These are phyloP conservation scores for Cercospora beticola DNA, from an alignment of 2,329 filamentous ascomycete genomes.

Conservation along the genomic window DNA sequence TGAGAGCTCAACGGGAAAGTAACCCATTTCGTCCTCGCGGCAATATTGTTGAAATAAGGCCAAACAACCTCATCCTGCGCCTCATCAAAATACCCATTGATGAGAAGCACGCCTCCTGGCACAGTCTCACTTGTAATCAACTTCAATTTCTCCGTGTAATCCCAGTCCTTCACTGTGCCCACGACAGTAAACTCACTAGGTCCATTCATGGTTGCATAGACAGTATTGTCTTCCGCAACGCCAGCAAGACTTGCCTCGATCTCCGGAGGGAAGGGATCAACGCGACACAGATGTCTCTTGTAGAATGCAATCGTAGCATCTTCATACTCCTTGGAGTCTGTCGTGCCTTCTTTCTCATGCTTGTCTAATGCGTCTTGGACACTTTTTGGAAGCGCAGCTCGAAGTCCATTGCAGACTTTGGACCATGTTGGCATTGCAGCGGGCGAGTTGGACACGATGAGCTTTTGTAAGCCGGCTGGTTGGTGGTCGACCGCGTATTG, in stretches of 20 bases:
- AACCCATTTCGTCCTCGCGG: constrained; percentile 44
- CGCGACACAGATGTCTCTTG: constrained; percentile 33
- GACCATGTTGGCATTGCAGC: constrained; percentile 36
- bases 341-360: constrained; percentile 34
- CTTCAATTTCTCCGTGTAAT: constrained; percentile 37
- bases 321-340: constrained; percentile 37
- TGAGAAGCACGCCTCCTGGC: constrained; percentile 35
- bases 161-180: constrained; percentile 45
- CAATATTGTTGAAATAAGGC: constrained; percentile 41
- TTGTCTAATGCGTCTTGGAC: constrained; percentile 34
- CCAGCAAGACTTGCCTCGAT: constrained; percentile 21
- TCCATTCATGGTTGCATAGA: constrained; percentile 40
- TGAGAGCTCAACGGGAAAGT: constrained; percentile 38
- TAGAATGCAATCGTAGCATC: constrained; percentile 36
- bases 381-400: constrained; percentile 31
- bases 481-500: constrained; percentile 43
- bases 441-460: constrained; percentile 38
- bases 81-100: constrained; percentile 48
- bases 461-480: constrained; percentile 40
- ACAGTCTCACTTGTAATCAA: constrained; percentile 41
- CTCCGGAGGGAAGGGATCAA: constrained; percentile 35
- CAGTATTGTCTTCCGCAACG: constrained; percentile 38
- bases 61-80: constrained; percentile 39
- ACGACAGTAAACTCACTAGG: constrained; percentile 39
- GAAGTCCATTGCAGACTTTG: constrained; percentile 30